phyloP scores from a whole-genome alignment of 805 yeast genomes.

The Wickerhamiella dianesei region DNA sequence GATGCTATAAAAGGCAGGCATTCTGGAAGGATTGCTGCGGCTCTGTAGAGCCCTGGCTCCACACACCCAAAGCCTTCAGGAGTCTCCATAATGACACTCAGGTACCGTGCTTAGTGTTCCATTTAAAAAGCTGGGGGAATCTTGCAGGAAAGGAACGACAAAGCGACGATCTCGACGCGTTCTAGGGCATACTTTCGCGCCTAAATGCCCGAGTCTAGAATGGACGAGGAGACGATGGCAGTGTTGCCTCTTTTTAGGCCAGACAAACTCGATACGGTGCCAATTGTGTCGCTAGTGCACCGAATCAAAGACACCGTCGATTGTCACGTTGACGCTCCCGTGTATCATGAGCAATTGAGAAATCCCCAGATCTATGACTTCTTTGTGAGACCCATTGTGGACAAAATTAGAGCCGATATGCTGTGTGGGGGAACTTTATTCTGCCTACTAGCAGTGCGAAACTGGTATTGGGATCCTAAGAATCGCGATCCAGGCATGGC shows the following conservation, averaged over 20 bases:
- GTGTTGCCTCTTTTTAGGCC: not conserved
- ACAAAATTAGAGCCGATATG: constrained; percentile 21
- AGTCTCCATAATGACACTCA: no score
- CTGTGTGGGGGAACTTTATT: constrained; percentile 27
- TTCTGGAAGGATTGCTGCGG: constrained; percentile 38
- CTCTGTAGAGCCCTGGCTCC: constrained; percentile 74
- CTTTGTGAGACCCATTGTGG: constrained; percentile 35
- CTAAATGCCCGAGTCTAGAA: no score
- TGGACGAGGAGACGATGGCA: not conserved
- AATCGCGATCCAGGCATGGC: constrained; percentile 23
- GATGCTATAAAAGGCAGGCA: constrained; percentile 61
- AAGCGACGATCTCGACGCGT: not conserved
- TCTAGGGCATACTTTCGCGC: no score
- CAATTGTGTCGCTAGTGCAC: constrained; percentile 24
- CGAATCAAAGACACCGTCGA: constrained; percentile 33
- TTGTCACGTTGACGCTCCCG: constrained; percentile 31
- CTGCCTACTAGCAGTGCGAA: constrained; percentile 28
- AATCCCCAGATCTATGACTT: constrained; percentile 31
- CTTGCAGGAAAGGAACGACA: not conserved
- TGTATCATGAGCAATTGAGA: constrained; percentile 34
- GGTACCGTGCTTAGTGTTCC: not conserved
- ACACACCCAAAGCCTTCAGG: constrained; percentile 89
- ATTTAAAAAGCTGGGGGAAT: not conserved
- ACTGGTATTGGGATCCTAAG: constrained; percentile 27
- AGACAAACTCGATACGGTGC: constrained; percentile 23